phyloP scores from a whole-genome alignment of 2,329 filamentous ascomycete species.

The Ophiostoma sp. region DNA sequence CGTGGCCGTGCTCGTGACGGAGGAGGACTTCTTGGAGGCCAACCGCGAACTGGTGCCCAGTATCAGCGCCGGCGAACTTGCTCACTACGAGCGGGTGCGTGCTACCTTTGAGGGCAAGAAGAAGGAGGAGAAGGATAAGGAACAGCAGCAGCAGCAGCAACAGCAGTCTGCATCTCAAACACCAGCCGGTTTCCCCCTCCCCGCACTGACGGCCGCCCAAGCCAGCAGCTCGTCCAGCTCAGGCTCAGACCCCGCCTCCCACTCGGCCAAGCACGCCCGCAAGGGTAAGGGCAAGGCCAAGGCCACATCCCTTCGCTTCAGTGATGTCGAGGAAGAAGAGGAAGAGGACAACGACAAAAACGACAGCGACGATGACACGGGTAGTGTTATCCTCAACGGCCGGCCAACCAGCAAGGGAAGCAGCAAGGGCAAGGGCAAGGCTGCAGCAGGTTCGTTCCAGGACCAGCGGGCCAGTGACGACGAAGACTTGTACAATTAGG shows the following conservation, averaged over 20 bases:
- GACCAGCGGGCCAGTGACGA: slow-evolving; percentile 58
- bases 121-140: slow-evolving; percentile 41
- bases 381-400: slow-evolving; percentile 39
- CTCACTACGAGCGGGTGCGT: slow-evolving; percentile 85
- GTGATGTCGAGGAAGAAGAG: slow-evolving; percentile 41
- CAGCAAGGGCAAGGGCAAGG: slow-evolving; percentile 57
- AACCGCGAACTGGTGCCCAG: slow-evolving; percentile 85
- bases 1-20: slow-evolving; percentile 81
- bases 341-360: slow-evolving; percentile 30
- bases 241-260: neutral
- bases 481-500: slow-evolving; percentile 54
- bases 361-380: slow-evolving; percentile 34
- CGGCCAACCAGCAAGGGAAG: slow-evolving; percentile 46
- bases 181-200: slow-evolving; percentile 20
- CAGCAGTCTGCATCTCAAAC: slow-evolving; percentile 23
- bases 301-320: slow-evolving; percentile 30
- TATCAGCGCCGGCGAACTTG: slow-evolving; percentile 87
- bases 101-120: slow-evolving; percentile 73
- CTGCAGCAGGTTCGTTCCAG: slow-evolving; percentile 45
- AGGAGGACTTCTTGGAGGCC: slow-evolving; percentile 82
- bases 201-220: neutral
- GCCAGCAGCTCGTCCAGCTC: neutral
- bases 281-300: slow-evolving; percentile 42
- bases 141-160: slow-evolving; percentile 40
- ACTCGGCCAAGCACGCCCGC: slow-evolving; percentile 4